Percentiles rank a stretch among this genome's conserved stretches.
Evolutionary conservation across 2,329 filamentous ascomycete genomes (phyloP).

Genomic region (Chrysoporthe deuterocubensis): DNA sequence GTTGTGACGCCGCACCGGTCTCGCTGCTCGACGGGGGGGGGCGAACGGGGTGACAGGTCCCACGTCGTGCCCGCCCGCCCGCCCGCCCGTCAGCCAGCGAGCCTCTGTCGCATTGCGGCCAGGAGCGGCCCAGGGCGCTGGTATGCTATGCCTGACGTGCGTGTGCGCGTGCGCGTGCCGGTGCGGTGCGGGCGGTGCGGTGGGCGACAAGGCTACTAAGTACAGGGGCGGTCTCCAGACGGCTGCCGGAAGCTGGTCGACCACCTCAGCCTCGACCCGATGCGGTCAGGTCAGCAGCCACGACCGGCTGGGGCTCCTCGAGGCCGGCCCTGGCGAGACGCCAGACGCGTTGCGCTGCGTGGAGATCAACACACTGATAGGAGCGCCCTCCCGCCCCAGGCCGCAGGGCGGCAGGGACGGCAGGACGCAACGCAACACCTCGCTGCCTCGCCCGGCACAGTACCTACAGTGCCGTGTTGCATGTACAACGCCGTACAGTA

Average conservation of each 20-base stretch:
- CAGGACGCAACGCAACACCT: background rate
- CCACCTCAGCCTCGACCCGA: too few species aligned
- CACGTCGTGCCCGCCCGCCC: background rate
- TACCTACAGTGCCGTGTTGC: background rate
- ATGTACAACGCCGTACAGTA: conserved; percentile 7
- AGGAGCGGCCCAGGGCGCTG: background rate
- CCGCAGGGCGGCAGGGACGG: background rate
- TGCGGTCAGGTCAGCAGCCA: background rate
- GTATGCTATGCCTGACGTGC: too few species aligned
- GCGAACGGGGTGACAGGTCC: background rate
- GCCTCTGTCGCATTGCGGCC: background rate
- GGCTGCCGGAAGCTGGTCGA: background rate
- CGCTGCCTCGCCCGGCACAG: background rate
- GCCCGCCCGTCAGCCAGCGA: background rate
- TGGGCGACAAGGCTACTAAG: too few species aligned
- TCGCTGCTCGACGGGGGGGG: background rate
- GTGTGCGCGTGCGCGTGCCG: too few species aligned
- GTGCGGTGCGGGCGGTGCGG: too few species aligned
- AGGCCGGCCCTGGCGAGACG: background rate
- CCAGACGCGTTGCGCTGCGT: background rate
- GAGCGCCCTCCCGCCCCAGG: background rate
- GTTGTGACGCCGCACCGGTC: conserved; percentile 4
- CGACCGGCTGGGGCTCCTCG: background rate
- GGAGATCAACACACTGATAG: background rate
- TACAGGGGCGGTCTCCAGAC: background rate